Evolutionary conservation across 768 basidiomycete genomes (phyloP), one percentile per base, ranked within the genome.

Genomic region (Russula emetica): DNA sequence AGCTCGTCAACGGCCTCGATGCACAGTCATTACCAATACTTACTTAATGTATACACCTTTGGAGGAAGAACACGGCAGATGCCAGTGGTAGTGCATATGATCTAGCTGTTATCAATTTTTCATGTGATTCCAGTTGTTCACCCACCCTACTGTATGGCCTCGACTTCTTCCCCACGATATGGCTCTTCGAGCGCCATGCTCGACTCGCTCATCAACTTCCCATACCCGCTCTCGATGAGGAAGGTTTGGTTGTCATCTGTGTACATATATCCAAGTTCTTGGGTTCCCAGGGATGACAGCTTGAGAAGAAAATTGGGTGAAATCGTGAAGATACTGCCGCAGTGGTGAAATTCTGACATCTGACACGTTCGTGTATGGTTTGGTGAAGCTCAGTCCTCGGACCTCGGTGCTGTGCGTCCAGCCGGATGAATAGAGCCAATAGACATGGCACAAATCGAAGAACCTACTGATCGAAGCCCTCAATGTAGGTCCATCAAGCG

Each of bases 321-420:
- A 34, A 34, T 34, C 11, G 34, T 32, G 67, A 85, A 85, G 0
- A 81, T 85, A 69, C 76, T 30, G 30, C n/a, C n/a, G n/a, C n/a
- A n/a, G n/a, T 83, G 18, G 70, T 67, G 70, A 92, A 92, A 66
- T 89, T 89, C 50, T 90, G 90, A 92, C 54, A 92, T 91, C 88
- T 90, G 62, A 40, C 16, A 40, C 10, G 4, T 34, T 26, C 14
- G 22, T 54, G 49, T 55, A 20, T 36, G 52, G 45, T 16, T 55
- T 47, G 16, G 7, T 42, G 69, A 6, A 11, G 59, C 18, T 26
- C 10, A 16, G 38, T 20, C 22, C 24, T 34, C 55, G 3, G 28
- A 84, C 89, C 80, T 88, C 87, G 3, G n/a, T n/a, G n/a, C n/a
- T n/a, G n/a, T n/a, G n/a, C n/a, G n/a, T n/a, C n/a, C n/a, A n/a